Percentiles rank a stretch among this genome's conserved stretches.
phyloP scores from a whole-genome alignment of 78 protist species.

The Polysphondylium violaceum region DNA sequence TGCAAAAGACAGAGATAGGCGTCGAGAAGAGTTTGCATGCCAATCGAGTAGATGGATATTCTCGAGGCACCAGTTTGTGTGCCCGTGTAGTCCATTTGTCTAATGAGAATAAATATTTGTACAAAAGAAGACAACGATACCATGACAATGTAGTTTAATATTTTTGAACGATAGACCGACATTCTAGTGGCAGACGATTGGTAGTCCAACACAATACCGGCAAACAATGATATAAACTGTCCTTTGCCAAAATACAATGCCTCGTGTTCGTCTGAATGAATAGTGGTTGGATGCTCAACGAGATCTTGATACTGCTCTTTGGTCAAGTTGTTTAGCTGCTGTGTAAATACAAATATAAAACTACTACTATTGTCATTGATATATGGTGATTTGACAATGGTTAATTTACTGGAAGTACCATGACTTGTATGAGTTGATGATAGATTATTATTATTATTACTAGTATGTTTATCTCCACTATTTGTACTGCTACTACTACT shows the following conservation, averaged over 20 bases:
- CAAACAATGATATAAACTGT: background rate
- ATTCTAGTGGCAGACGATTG: background rate
- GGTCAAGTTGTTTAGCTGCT: no score
- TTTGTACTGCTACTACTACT: no score
- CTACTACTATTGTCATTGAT: no score
- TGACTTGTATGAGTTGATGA: no score
- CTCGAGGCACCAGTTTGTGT: constrained; percentile 69
- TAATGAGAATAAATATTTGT: constrained; percentile 64
- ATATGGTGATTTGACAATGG: no score
- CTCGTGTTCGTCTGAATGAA: background rate
- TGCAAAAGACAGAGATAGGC: constrained; percentile 89
- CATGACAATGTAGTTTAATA: constrained; percentile 58
- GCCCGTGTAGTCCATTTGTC: constrained; percentile 78
- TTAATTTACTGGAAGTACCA: no score
- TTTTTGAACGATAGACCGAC: constrained; percentile 7
- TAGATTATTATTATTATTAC: no score
- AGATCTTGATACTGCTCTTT: no score
- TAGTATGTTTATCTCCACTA: no score
- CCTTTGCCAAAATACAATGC: background rate
- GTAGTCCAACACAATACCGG: background rate
- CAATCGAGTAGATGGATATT: constrained; percentile 77
- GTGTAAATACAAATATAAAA: no score
- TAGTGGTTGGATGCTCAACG: no score
- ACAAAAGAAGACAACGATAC: constrained; percentile 48
- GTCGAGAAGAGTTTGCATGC: constrained; percentile 85